These are phyloP conservation scores for Coemansia sp. DNA, from an alignment of 192 early-diverging fungal genomes.

Conservation along the genomic window DNA sequence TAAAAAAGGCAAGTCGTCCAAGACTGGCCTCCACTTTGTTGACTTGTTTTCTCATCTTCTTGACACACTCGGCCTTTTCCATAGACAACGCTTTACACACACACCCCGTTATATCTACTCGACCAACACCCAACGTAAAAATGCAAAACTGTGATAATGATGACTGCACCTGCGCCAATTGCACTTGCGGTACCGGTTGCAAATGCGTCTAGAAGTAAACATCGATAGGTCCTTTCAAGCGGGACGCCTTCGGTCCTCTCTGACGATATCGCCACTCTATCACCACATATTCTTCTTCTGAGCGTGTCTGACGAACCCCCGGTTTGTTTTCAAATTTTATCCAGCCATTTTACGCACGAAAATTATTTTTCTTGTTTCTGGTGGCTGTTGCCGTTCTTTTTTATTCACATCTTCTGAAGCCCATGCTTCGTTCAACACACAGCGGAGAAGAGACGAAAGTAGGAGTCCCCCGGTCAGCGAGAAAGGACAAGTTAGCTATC, in stretches of 20 bases:
- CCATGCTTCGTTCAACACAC: slow-evolving; percentile 4
- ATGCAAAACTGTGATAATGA: not conserved
- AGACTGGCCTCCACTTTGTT: not conserved
- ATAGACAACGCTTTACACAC: not conserved
- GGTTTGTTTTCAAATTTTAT: slow-evolving; percentile 4
- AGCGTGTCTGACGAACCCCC: slow-evolving; percentile 1
- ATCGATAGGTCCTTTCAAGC: not conserved
- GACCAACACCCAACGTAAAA: not conserved
- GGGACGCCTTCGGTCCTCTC: not conserved
- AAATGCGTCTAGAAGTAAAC: not conserved
- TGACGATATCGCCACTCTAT: not conserved
- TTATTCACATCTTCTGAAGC: not conserved
- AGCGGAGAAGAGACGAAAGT: not conserved
- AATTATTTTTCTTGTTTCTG: not conserved
- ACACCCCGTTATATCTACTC: not conserved
- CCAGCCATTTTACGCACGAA: not conserved
- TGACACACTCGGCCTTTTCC: not conserved
- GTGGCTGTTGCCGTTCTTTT: slow-evolving; percentile 8
- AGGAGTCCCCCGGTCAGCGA: not conserved
- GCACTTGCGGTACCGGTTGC: slow-evolving; percentile 14
- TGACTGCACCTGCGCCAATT: not conserved
- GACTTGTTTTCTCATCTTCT: not conserved
- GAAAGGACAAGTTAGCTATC: slow-evolving; percentile 3
- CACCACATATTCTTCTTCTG: not conserved
- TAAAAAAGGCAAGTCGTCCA: not conserved